Base-by-base conservation (phyloP, 257 asterid species). In the Jaltomata sinuosa region DNA sequence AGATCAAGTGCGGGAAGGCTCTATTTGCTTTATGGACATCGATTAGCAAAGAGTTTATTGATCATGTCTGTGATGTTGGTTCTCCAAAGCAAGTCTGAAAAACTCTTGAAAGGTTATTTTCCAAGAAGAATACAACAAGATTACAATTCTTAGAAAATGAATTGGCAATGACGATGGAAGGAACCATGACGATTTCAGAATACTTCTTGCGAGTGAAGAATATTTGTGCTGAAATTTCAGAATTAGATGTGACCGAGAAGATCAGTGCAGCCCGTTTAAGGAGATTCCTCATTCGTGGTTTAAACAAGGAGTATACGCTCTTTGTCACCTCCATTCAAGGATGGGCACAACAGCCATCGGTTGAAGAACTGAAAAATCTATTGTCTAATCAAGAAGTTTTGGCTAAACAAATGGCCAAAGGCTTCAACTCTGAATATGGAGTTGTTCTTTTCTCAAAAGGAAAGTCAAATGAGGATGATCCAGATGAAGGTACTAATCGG, bases 371-470 rank as follows among this genome's bases (percentile, higher is more conserved):
- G 27, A 16, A 77, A 45, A 77, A 47, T 32, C 54, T 85, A 61
- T 79, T 76, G 1, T 82, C 89, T 8, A 85, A 76, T 22, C 78
- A 84, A 6, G 87, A 87, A 36, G 86, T 88, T 38, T 76, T 87
- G 11, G 86, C 86, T 4, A 87, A 64, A 21, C 86, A 87, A 49
- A 84, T 87, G 82, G 86, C 78, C 1, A 84, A 61, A 10, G 45
- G 22, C 45, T 57, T 25, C 55, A 50, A 50, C 55, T 50, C 55
- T 16, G 62, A 85, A 18, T 2, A n/a, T 34, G 40, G 74, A 32
- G 57, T 3, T 25, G 45, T 57, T 19, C 64, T 81, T 19, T 84
- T 34, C 64, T 67, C 83, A 8, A 84, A 57, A 27, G 89, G 59
- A 57, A 83, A 53, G 21, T 11, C 7, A 7, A 8, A 68, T n/a